Conservation (phyloP, 164 flowering plant species). For the Vitis cinerea region DNA sequence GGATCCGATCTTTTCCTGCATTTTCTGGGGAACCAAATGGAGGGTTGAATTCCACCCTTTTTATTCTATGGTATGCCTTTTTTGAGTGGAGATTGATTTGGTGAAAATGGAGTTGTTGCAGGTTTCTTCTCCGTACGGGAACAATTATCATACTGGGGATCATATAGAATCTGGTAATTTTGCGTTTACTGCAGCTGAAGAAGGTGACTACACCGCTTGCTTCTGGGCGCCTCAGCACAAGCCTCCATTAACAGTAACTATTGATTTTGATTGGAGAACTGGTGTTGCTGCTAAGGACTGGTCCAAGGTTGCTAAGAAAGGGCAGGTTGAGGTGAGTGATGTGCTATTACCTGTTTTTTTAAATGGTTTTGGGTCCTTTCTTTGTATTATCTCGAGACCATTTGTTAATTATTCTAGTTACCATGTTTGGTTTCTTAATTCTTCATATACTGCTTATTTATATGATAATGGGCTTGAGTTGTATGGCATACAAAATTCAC, state of each 20-base stretch:
- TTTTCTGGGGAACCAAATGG: too few relatives aligned
- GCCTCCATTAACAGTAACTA: constrained; percentile 31
- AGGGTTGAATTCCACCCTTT: too few relatives aligned
- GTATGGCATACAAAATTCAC: too few relatives aligned
- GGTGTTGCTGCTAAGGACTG: constrained; percentile 83
- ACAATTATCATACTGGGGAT: constrained; percentile 52
- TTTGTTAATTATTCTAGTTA: background rate
- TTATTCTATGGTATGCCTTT: too few relatives aligned
- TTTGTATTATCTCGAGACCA: background rate
- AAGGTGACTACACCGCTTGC: constrained; percentile 70
- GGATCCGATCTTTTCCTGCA: too few relatives aligned
- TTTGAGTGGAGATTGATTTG: background rate
- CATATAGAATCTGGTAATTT: constrained; percentile 57
- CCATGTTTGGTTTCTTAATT: background rate
- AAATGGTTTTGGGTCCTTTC: background rate
- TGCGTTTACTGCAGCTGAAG: constrained; percentile 71
- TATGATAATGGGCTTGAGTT: too few relatives aligned
- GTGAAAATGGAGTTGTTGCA: constrained; percentile 17
- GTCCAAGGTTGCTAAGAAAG: constrained; percentile 78
- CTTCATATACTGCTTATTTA: too few relatives aligned
- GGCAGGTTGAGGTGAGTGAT: constrained; percentile 60
- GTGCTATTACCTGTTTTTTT: background rate
- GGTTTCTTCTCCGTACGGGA: constrained; percentile 72
- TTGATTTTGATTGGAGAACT: constrained; percentile 80
- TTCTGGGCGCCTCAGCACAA: constrained; percentile 54